These are phyloP conservation scores for Sporobolomyces pararoseus DNA, from an alignment of 768 basidiomycete genomes.

Conservation along the genomic window DNA sequence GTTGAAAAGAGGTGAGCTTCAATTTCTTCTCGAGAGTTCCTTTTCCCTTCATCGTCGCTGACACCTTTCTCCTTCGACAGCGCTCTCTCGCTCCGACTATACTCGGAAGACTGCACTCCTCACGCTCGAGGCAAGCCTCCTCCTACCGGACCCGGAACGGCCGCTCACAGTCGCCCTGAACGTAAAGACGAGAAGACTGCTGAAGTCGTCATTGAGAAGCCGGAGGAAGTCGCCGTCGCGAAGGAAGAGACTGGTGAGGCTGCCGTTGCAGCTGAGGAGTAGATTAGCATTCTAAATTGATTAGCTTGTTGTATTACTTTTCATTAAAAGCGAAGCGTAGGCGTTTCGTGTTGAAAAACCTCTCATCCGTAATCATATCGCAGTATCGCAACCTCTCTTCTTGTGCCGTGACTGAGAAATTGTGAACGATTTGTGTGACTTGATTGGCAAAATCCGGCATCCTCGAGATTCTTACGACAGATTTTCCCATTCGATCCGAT, in stretches of 20 bases:
- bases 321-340: too few relatives aligned
- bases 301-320: too few relatives aligned
- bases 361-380: too few relatives aligned
- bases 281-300: too few relatives aligned
- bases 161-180: neutral
- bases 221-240: neutral
- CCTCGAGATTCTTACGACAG: too few relatives aligned
- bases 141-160: slow-evolving; percentile 8
- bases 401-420: too few relatives aligned
- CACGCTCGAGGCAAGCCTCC: slow-evolving; percentile 36
- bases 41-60: neutral
- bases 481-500: slow-evolving; percentile 70
- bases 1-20: slow-evolving; percentile 77
- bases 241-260: neutral
- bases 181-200: neutral
- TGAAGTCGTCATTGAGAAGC: neutral
- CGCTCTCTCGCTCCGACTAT: slow-evolving; percentile 79
- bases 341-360: too few relatives aligned
- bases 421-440: too few relatives aligned
- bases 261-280: too few relatives aligned
- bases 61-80: slow-evolving; percentile 52
- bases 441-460: too few relatives aligned
- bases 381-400: too few relatives aligned
- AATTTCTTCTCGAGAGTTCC: neutral
- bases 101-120: slow-evolving; percentile 70